phyloP scores from a whole-genome alignment of 1,284 basidiomycete genomes.

The Ustilago cynodontis region DNA sequence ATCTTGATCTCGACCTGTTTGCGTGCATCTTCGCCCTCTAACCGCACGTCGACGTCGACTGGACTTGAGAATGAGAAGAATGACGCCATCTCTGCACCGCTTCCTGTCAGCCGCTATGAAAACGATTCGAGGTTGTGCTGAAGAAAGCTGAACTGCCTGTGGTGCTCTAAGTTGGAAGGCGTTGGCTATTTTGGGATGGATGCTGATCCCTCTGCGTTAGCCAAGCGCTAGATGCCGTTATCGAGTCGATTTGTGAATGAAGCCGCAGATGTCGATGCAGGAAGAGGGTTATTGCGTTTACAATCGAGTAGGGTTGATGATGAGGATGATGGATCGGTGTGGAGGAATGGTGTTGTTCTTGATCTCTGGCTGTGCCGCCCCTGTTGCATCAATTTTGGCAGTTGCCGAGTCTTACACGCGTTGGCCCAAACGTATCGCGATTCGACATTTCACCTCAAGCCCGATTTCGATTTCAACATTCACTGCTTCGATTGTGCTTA shows the following conservation, averaged over 20 bases:
- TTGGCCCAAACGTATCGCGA: conserved; percentile 7
- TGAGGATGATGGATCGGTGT: not conserved
- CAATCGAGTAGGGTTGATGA: not conserved
- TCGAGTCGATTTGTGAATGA: not conserved
- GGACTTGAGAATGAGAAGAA: conserved; percentile 89
- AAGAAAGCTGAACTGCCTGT: not conserved
- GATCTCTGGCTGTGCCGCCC: not conserved
- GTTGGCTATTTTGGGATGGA: not conserved
- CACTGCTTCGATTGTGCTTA: not conserved
- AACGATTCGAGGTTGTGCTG: not conserved
- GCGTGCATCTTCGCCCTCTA: conserved; percentile 83
- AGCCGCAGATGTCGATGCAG: not conserved
- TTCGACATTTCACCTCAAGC: not conserved
- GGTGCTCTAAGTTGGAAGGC: not conserved
- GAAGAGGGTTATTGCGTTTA: not conserved
- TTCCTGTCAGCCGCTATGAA: not conserved
- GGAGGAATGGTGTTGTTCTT: conserved; percentile 7
- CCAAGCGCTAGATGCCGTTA: not conserved
- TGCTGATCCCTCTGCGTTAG: not conserved
- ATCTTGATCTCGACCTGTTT: conserved; percentile 77
- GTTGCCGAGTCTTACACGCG: conserved; percentile 2
- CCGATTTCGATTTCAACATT: not conserved
- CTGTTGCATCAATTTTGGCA: conserved; percentile 1
- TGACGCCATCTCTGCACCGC: conserved; percentile 76
- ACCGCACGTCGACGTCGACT: conserved; percentile 89